phyloP scores from a whole-genome alignment of 2,329 filamentous ascomycete genomes.

The Fragosphaeria purpurea region DNA sequence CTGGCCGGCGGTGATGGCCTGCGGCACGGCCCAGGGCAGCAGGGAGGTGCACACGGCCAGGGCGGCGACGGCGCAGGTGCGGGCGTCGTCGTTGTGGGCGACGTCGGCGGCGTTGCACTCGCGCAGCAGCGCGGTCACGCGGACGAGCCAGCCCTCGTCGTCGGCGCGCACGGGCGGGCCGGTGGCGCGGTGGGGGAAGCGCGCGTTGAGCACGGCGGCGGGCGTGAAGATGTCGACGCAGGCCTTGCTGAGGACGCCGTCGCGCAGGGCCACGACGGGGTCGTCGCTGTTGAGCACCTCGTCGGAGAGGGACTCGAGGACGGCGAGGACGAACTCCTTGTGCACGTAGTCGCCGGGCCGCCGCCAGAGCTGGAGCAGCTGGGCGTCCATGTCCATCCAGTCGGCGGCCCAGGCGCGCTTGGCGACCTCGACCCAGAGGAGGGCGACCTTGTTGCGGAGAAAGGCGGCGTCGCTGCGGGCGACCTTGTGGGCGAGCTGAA shows the following conservation, averaged over 20 bases:
- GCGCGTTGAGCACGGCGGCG: constrained; percentile 59
- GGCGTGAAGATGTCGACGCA: constrained; percentile 93
- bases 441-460: constrained; percentile 84
- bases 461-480: constrained; percentile 66
- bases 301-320: constrained; percentile 86
- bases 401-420: constrained; percentile 88
- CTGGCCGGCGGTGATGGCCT: constrained; percentile 62
- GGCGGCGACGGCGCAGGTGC: constrained; percentile 62
- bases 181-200: constrained; percentile 63
- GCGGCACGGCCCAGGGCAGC: constrained; percentile 80
- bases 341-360: constrained; percentile 48
- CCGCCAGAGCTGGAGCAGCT: constrained; percentile 77
- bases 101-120: constrained; percentile 60
- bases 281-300: constrained; percentile 92
- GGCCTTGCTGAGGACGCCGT: constrained; percentile 74
- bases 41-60: constrained; percentile 68
- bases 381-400: constrained; percentile 89
- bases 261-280: constrained; percentile 69
- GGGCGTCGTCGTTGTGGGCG: constrained; percentile 55
- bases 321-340: constrained; percentile 78
- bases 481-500: constrained; percentile 66
- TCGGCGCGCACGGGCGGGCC: constrained; percentile 63
- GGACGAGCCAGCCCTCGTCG: constrained; percentile 76
- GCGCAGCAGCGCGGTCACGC: constrained; percentile 63
- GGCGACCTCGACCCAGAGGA: constrained; percentile 89